Evolutionary conservation across 1,284 basidiomycete genomes (phyloP).

Genomic region (Takashimella tepidaria): DNA sequence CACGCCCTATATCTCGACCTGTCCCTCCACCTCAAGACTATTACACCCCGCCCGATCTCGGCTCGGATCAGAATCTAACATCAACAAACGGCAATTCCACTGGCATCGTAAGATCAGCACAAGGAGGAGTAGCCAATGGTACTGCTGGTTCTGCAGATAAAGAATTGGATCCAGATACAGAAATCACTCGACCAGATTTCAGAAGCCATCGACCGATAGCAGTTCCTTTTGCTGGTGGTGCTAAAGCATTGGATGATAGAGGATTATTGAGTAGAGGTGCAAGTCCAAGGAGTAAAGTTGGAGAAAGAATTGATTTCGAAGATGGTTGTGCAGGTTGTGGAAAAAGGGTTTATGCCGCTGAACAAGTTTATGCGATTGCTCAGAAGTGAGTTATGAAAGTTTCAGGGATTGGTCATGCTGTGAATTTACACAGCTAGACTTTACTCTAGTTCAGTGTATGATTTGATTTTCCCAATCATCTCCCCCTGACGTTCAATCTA

Average conservation of each 20-base stretch:
- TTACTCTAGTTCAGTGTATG: too few relatives aligned
- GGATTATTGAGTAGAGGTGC: constrained; percentile 27
- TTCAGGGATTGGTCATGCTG: background rate
- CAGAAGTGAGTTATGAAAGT: constrained; percentile 7
- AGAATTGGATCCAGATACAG: constrained; percentile 4
- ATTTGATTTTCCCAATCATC: too few relatives aligned
- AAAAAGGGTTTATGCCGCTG: constrained; percentile 47
- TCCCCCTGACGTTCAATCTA: too few relatives aligned
- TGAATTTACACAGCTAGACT: too few relatives aligned
- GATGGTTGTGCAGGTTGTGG: constrained; percentile 41
- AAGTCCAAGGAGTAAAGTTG: constrained; percentile 38
- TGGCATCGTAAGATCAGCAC: too few relatives aligned
- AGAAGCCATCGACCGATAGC: constrained; percentile 13
- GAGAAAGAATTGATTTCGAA: constrained; percentile 29
- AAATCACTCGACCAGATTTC: constrained; percentile 22
- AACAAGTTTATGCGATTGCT: constrained; percentile 32
- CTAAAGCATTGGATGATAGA: constrained; percentile 32
- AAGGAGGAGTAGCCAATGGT: background rate
- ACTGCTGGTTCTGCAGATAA: background rate
- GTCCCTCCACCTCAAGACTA: constrained; percentile 15
- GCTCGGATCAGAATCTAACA: background rate
- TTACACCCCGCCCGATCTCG: constrained; percentile 11
- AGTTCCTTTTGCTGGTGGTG: constrained; percentile 30
- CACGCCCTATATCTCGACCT: constrained; percentile 10
- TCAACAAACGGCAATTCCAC: background rate